phyloP scores from a whole-genome alignment of 768 basidiomycete genomes.

The Pleurotus eryngii region DNA sequence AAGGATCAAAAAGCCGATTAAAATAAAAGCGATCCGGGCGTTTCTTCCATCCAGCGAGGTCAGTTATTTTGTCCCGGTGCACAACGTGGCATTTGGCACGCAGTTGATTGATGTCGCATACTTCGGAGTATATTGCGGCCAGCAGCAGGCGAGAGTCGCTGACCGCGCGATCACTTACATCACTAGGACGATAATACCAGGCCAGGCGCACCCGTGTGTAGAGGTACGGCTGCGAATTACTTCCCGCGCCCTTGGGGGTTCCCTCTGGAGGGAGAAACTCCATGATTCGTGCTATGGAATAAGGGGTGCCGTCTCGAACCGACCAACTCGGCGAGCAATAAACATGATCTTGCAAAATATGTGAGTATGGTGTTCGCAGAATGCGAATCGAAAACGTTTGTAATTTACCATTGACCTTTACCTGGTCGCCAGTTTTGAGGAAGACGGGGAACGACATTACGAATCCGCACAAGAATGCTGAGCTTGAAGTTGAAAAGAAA shows the following conservation, averaged over 20 bases:
- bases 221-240: conserved; percentile 62
- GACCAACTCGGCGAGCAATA: conserved; percentile 95
- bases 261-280: conserved; percentile 87
- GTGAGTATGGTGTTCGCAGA: conserved; percentile 8
- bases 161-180: conserved; percentile 89
- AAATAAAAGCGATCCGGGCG: conserved; percentile 96
- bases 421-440: conserved; percentile 80
- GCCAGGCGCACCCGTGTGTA: conserved; percentile 87
- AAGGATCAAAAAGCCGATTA: conserved; percentile 92
- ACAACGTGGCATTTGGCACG: conserved; percentile 91
- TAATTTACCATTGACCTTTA: conserved; percentile 80
- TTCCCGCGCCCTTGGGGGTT: conserved; percentile 46
- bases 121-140: conserved; percentile 94
- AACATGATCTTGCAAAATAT: conserved; percentile 76
- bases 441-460: conserved; percentile 48
- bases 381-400: conserved; percentile 15
- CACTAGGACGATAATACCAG: conserved; percentile 96
- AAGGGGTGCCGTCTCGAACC: conserved; percentile 90
- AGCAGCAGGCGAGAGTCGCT: conserved; percentile 89
- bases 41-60: conserved; percentile 92
- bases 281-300: conserved; percentile 95
- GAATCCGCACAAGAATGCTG: conserved; percentile 17
- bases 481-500: conserved; percentile 27
- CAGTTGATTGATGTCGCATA: conserved; percentile 92
- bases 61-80: conserved; percentile 93